phyloP scores from a whole-genome alignment of 345 rosid species.

The Erucastrum elatum region DNA sequence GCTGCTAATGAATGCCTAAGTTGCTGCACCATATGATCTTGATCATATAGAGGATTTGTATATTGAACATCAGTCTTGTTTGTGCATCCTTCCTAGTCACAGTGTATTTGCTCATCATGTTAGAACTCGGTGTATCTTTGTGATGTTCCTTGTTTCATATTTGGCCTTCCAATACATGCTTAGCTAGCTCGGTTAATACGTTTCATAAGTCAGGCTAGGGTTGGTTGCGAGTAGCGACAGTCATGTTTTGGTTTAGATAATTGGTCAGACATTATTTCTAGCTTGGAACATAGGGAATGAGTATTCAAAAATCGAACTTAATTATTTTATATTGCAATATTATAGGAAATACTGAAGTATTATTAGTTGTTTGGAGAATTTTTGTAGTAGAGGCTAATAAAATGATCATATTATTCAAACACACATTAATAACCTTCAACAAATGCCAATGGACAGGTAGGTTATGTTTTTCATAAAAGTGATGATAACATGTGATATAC shows the following conservation, averaged over 20 bases:
- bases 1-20: background rate
- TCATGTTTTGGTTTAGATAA: constrained; percentile 7
- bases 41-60: background rate
- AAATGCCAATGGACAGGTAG: background rate
- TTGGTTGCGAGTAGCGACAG: background rate
- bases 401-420: background rate
- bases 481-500: background rate
- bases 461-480: background rate
- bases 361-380: background rate
- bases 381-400: background rate
- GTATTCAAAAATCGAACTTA: background rate
- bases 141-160: background rate
- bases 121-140: constrained; percentile 1
- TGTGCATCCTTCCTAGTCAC: background rate
- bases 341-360: background rate
- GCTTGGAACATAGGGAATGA: background rate
- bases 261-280: background rate
- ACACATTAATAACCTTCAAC: background rate
- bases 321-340: background rate
- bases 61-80: background rate
- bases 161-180: background rate
- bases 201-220: background rate
- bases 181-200: background rate
- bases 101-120: background rate
- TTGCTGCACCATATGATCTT: constrained; percentile 10